Evolutionary conservation across 1,284 basidiomycete species (phyloP).

Genomic region (Schizopora paradoxa): DNA sequence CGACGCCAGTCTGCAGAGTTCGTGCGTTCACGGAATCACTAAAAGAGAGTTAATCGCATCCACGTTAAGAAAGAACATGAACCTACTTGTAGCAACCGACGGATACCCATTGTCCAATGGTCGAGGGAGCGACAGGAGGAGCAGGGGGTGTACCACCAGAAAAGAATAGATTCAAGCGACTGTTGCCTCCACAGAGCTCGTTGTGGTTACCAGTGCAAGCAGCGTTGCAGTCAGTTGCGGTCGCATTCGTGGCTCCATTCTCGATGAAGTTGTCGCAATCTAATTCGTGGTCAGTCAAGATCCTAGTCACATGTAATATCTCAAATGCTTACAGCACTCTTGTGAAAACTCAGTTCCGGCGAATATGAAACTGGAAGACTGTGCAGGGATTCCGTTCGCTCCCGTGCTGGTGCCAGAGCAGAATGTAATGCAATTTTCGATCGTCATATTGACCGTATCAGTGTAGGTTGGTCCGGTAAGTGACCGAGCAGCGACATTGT

Average conservation of each 20-base stretch:
- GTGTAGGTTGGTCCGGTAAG: conserved; percentile 16
- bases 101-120: conserved; percentile 55
- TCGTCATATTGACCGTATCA: conserved; percentile 19
- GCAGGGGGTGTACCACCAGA: conserved; percentile 51
- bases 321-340: conserved; percentile 21
- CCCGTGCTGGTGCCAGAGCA: conserved; percentile 18
- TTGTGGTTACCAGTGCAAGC: conserved; percentile 53
- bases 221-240: conserved; percentile 43
- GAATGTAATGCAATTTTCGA: conserved; percentile 21
- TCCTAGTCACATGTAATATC: neutral
- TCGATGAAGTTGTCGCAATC: conserved; percentile 22
- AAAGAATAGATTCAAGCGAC: conserved; percentile 60
- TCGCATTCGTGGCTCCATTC: conserved; percentile 17
- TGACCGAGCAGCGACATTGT: conserved; percentile 18
- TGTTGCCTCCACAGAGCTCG: conserved; percentile 56
- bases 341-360: conserved; percentile 23
- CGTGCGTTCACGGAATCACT: conserved; percentile 22
- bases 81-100: conserved; percentile 61
- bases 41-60: conserved; percentile 18
- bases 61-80: conserved; percentile 23
- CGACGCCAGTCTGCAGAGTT: conserved; percentile 17
- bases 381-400: conserved; percentile 8
- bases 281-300: neutral
- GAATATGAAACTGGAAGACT: conserved; percentile 17
- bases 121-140: conserved; percentile 42